Percentiles rank a stretch among this genome's conserved stretches.
phyloP scores from a whole-genome alignment of 108 stramenopile genomes.

The Thalassiosira profunda region DNA sequence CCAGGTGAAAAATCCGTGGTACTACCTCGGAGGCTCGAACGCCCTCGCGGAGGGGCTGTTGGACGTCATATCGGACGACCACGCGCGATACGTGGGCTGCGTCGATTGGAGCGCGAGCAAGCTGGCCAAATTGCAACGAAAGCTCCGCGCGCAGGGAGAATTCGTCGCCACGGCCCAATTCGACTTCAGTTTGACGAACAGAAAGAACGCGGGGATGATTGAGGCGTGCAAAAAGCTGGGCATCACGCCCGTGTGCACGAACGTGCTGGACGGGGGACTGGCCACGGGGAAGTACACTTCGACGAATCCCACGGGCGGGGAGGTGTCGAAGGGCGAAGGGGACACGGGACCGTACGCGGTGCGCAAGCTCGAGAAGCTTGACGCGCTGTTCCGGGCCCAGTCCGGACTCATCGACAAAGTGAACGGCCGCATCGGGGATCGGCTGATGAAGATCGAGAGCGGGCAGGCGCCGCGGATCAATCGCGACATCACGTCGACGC shows the following conservation, averaged over 20 bases:
- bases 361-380: slow-evolving; percentile 68
- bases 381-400: slow-evolving; percentile 65
- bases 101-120: slow-evolving; percentile 44
- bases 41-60: slow-evolving; percentile 49
- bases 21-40: slow-evolving; percentile 71
- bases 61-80: slow-evolving; percentile 44
- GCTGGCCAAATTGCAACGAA: slow-evolving; percentile 35
- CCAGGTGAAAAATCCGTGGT: slow-evolving; percentile 65
- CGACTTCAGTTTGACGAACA: slow-evolving; percentile 85
- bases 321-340: slow-evolving; percentile 51
- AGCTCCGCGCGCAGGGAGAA: slow-evolving; percentile 29
- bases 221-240: slow-evolving; percentile 79
- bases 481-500: slow-evolving; percentile 80
- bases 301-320: slow-evolving; percentile 83
- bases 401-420: slow-evolving; percentile 66
- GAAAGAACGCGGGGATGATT: slow-evolving; percentile 66
- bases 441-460: slow-evolving; percentile 28
- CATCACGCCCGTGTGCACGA: slow-evolving; percentile 74
- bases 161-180: slow-evolving; percentile 63
- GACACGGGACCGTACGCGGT: slow-evolving; percentile 60
- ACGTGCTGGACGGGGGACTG: slow-evolving; percentile 82
- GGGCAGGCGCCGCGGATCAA: slow-evolving; percentile 54
- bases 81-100: slow-evolving; percentile 48
- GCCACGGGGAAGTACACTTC: slow-evolving; percentile 81
- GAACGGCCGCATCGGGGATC: slow-evolving; percentile 52